Base-by-base conservation (phyloP, 83 land plant genomes). In the Isoetes engelmannii region DNA sequence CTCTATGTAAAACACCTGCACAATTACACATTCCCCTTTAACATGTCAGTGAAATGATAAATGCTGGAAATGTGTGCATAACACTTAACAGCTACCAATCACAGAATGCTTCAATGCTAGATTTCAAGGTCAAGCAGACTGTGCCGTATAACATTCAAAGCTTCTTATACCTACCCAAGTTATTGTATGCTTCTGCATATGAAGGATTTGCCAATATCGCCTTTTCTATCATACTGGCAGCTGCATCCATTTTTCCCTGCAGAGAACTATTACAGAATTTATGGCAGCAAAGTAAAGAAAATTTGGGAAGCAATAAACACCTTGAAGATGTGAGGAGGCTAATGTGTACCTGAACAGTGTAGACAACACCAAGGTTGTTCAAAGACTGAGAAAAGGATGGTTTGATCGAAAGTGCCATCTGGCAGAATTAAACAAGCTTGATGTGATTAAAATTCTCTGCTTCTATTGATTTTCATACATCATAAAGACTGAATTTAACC, bases 211-310 rank as follows among this genome's bases (percentile, higher is more conserved):
- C 96, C 68, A 77, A 18, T 64, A 93, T 93, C 19, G 98, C 98
- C 74, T 90, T 93, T 71, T 93, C 98, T 73, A 93, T 87, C 98
- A 93, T 90, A 73, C 82, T 78, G 47, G 92, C 91, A 50, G 98
- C 98, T 48, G 92, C 84, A 86, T 93, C 98, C 89, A 93, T 90
- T 73, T 93, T 93, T 21, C 98, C 98, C 98, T 93, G 83, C 51
- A 63, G 42, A 51, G 12, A 51, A n/a, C 54, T 51, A 51, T 51
- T 51, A 51, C 54, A 51, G n/a, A 51, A n/a, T 51, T 10, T 12
- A 51, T 28, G 37, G n/a, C 54, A 51, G 15, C 15, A 51, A 51
- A 12, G 15, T 51, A 51, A 10, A 12, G 0, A 12, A 12, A 51
- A 12, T 51, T 51, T 51, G 15, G 15, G 15, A 10, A 51, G 54